Evolutionary conservation across 495 filamentous ascomycete species (phyloP), one percentile per base, ranked within the genome.

Genomic region (Lasiosphaeris hirsuta): DNA sequence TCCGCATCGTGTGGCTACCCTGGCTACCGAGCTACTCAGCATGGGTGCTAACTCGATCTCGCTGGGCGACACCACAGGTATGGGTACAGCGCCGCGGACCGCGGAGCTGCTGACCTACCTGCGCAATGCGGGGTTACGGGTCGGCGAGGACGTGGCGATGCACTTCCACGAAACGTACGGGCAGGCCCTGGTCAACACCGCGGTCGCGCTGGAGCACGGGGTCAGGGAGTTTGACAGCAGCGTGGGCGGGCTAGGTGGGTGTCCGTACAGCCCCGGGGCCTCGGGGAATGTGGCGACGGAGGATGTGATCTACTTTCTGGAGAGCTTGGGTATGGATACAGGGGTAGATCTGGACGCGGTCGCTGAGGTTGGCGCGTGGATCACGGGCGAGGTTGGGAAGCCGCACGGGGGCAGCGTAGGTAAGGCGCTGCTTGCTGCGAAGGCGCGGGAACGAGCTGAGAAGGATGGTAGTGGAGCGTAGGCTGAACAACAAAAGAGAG

Each of bases 121-220:
- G 65, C 76, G 79, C 18, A 84, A 85, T 4, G 89, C 90, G 4
- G 90, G 92, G 0, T 85, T 97, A 46, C 78, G 85, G 41, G n/a
- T n/a, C n/a, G 86, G 81, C 37, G 86, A 88, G 62, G 91, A 95
- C 63, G 63, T 98, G 1, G 92, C 93, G 1, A 84, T 96, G 70
- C 94, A 98, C 65, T 97, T 97, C 67, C 94, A 97, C 61, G 92
- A 98, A 64, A 98, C 95, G 4, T 98, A 95, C 71, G 95, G 92
- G 9, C 89, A 94, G 74, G 95, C 5, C 88, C n/a, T n/a, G n/a
- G n/a, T n/a, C n/a, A n/a, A n/a, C n/a, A n/a, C n/a, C n/a, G n/a
- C n/a, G n/a, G n/a, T 96, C 3, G 86, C 87, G 17, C 75, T 97
- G 7, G 92, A 97, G 71, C 86, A 90, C 54, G 94, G 94, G 0